These are phyloP conservation scores for Pleurotus eryngii DNA, from an alignment of 768 basidiomycete genomes.

Conservation along the genomic window DNA sequence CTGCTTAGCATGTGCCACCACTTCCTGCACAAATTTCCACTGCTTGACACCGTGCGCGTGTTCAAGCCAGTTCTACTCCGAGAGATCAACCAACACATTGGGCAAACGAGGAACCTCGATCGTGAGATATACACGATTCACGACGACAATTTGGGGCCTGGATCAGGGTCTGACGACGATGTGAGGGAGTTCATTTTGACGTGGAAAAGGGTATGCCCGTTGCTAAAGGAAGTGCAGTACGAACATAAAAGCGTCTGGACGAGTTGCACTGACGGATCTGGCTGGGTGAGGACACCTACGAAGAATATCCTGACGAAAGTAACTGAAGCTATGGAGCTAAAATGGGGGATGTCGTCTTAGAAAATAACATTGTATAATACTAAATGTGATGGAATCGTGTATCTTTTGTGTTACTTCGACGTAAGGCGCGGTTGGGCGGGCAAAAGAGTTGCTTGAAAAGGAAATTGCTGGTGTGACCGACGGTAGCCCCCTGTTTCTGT, in stretches of 20 bases:
- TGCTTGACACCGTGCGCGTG: slow-evolving; percentile 35
- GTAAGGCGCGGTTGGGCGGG: too few relatives aligned
- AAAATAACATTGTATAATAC: background rate
- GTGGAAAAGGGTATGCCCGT: slow-evolving; percentile 39
- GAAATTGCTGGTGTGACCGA: too few relatives aligned
- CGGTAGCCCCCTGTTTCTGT: too few relatives aligned
- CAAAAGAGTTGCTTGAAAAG: too few relatives aligned
- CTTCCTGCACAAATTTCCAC: slow-evolving; percentile 33
- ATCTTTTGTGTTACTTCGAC: too few relatives aligned
- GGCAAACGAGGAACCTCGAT: background rate
- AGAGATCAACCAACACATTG: slow-evolving; percentile 3
- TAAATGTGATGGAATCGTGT: too few relatives aligned
- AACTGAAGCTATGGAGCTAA: slow-evolving; percentile 4
- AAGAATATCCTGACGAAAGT: background rate
- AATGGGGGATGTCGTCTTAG: slow-evolving; percentile 5
- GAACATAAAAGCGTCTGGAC: slow-evolving; percentile 36
- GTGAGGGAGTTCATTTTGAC: slow-evolving; percentile 36
- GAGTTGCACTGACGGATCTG: slow-evolving; percentile 30
- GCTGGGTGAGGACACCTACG: slow-evolving; percentile 26
- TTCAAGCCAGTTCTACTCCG: slow-evolving; percentile 19
- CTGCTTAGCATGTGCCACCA: slow-evolving; percentile 41
- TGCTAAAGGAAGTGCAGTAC: slow-evolving; percentile 38
- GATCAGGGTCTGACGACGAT: slow-evolving; percentile 21
- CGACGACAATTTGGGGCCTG: background rate
- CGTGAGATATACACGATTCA: slow-evolving; percentile 9